Evolutionary conservation across 2,329 filamentous ascomycete genomes (phyloP).

Genomic region (Colletotrichum caudatum): DNA sequence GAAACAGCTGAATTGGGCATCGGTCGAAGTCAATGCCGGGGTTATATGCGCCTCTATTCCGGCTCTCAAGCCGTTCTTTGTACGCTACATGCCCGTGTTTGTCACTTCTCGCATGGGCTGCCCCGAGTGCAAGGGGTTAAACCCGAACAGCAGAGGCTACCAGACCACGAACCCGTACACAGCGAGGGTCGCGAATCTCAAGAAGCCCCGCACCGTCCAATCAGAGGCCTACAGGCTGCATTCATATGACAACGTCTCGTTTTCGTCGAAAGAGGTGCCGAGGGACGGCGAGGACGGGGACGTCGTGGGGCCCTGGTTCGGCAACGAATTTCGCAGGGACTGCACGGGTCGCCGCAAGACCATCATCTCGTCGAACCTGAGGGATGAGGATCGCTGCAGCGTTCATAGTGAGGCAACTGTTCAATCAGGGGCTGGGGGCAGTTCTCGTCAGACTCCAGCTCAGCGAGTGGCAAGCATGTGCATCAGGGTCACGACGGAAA

Average conservation of each 20-base stretch:
- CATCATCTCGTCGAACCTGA: conserved; percentile 11
- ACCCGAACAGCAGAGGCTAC: conserved; percentile 17
- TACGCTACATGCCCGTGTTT: conserved; percentile 41
- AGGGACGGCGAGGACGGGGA: conserved; percentile 20
- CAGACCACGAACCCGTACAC: conserved; percentile 23
- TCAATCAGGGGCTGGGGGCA: not conserved
- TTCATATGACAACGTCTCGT: conserved; percentile 26
- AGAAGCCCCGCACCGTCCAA: conserved; percentile 38
- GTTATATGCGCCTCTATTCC: conserved; percentile 41
- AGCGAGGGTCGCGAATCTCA: conserved; percentile 34
- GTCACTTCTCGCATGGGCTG: conserved; percentile 29
- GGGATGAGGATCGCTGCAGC: not conserved
- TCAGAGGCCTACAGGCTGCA: conserved; percentile 40
- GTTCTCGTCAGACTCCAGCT: not conserved
- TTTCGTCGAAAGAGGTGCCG: conserved; percentile 16
- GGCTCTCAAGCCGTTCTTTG: conserved; percentile 44
- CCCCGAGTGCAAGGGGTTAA: conserved; percentile 1
- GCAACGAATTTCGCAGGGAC: conserved; percentile 20
- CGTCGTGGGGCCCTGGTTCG: conserved; percentile 37
- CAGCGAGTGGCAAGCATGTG: conserved; percentile 13
- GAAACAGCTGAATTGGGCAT: conserved; percentile 49
- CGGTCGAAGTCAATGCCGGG: conserved; percentile 38
- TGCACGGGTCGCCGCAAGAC: not conserved
- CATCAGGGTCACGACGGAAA: conserved; percentile 36
- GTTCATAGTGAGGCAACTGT: not conserved